Percentiles rank a stretch among this genome's conserved stretches.
These are phyloP conservation scores for Terfezia boudieri DNA, from an alignment of 495 filamentous ascomycete species.

Conservation along the genomic window DNA sequence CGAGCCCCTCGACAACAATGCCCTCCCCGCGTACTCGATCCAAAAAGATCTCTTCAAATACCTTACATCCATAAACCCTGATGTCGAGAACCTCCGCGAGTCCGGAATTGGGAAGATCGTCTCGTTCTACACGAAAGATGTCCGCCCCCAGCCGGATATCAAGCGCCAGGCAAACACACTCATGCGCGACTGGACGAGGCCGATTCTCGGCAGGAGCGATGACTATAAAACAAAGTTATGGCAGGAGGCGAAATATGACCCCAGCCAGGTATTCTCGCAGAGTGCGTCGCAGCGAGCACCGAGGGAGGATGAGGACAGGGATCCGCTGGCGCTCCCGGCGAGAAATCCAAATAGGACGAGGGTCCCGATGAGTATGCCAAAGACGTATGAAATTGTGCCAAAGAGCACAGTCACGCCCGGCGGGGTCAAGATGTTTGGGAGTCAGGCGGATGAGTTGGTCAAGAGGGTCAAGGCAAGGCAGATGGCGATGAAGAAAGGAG, in stretches of 20 bases:
- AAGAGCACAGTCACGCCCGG: constrained; percentile 9
- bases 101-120: constrained; percentile 91
- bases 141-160: constrained; percentile 60
- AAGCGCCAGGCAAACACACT: constrained; percentile 82
- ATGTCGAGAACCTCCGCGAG: constrained; percentile 69
- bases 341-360: constrained; percentile 17
- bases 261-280: too few relatives aligned
- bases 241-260: background rate
- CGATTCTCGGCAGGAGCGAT: constrained; percentile 81
- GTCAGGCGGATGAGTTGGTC: constrained; percentile 16
- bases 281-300: too few relatives aligned
- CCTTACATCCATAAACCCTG: constrained; percentile 57
- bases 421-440: constrained; percentile 10
- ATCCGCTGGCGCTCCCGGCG: constrained; percentile 13
- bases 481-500: constrained; percentile 11
- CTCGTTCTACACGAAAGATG: constrained; percentile 88
- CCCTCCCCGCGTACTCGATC: constrained; percentile 85
- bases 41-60: constrained; percentile 81
- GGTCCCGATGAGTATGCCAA: constrained; percentile 13
- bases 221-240: constrained; percentile 33
- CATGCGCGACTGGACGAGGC: constrained; percentile 82
- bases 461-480: constrained; percentile 19
- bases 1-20: constrained; percentile 70
- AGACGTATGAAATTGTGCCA: constrained; percentile 15
- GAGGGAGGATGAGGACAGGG: constrained; percentile 4